A percentile compares a stretch with the other conserved stretches of the same genome.
phyloP scores from a whole-genome alignment of 441 rosid species.

The Breynia disticha region DNA sequence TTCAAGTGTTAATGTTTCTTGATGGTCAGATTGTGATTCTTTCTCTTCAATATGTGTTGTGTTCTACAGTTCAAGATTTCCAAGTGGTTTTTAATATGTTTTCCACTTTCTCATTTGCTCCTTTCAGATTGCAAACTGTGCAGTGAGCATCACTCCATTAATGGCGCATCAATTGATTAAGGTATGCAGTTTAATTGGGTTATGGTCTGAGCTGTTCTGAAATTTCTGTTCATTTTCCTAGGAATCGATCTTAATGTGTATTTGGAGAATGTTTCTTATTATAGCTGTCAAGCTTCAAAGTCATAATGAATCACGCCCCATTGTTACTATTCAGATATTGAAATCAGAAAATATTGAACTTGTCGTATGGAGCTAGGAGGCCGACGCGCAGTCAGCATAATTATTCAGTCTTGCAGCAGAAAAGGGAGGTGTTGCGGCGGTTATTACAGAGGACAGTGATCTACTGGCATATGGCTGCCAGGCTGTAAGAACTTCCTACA shows the following conservation, averaged over 20 bases:
- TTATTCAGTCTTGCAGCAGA: slow-evolving; percentile 51
- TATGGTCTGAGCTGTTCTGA: neutral
- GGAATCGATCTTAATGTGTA: neutral
- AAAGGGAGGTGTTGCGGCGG: slow-evolving; percentile 68
- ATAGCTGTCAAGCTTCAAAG: neutral
- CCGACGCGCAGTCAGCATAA: slow-evolving; percentile 89
- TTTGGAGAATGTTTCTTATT: neutral
- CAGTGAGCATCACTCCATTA: slow-evolving; percentile 62
- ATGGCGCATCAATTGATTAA: slow-evolving; percentile 75
- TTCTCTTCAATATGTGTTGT: too few species aligned
- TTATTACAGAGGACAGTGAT: slow-evolving; percentile 87
- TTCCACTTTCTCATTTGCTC: too few species aligned
- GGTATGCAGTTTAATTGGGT: slow-evolving; percentile 23
- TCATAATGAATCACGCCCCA: neutral
- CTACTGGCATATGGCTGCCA: slow-evolving; percentile 78
- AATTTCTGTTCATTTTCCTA: neutral
- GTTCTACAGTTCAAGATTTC: too few species aligned
- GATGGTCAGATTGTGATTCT: too few species aligned
- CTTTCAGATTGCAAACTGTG: slow-evolving; percentile 7
- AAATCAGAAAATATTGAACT: slow-evolving; percentile 66
- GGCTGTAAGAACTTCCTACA: slow-evolving; percentile 60
- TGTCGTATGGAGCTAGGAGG: slow-evolving; percentile 90
- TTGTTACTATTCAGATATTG: slow-evolving; percentile 40
- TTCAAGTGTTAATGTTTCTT: too few species aligned
- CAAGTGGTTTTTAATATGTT: too few species aligned